phyloP scores from a whole-genome alignment of 2,329 filamentous ascomycete species.

The Scolecobasidium constrictum region DNA sequence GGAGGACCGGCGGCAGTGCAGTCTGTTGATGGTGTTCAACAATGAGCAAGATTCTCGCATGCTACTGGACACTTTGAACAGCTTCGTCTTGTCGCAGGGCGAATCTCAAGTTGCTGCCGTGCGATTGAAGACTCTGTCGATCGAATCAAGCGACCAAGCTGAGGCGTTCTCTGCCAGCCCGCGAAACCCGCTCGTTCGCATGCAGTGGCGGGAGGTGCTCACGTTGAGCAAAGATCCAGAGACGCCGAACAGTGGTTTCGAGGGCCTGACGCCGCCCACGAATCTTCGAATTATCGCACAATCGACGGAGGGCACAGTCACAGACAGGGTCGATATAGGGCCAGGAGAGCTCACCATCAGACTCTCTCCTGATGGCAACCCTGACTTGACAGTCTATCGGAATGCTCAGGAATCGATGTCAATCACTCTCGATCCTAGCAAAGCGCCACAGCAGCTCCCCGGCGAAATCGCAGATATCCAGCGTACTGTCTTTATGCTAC shows the following conservation, averaged over 20 bases:
- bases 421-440: constrained; percentile 49
- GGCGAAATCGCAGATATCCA: constrained; percentile 55
- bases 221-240: constrained; percentile 62
- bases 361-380: constrained; percentile 26
- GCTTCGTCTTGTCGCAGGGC: constrained; percentile 39
- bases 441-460: constrained; percentile 31
- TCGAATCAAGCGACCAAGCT: constrained; percentile 47
- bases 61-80: constrained; percentile 60
- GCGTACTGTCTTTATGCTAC: constrained; percentile 42
- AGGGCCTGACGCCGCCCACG: constrained; percentile 65
- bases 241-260: constrained; percentile 42
- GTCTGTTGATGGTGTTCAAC: constrained; percentile 67
- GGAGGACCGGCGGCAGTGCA: constrained; percentile 53
- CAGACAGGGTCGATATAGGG: constrained; percentile 63
- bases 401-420: constrained; percentile 69
- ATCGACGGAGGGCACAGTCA: constrained; percentile 65
- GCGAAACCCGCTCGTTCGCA: constrained; percentile 29
- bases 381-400: constrained; percentile 37
- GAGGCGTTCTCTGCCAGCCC: constrained; percentile 24
- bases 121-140: constrained; percentile 45
- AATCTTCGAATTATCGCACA: constrained; percentile 64
- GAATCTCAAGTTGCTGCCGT: constrained; percentile 7
- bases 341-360: constrained; percentile 36
- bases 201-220: constrained; percentile 55
- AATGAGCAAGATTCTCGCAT: constrained; percentile 59